Conservation (phyloP, 805 yeast species). For the Ogataea thermomethanolica region DNA sequence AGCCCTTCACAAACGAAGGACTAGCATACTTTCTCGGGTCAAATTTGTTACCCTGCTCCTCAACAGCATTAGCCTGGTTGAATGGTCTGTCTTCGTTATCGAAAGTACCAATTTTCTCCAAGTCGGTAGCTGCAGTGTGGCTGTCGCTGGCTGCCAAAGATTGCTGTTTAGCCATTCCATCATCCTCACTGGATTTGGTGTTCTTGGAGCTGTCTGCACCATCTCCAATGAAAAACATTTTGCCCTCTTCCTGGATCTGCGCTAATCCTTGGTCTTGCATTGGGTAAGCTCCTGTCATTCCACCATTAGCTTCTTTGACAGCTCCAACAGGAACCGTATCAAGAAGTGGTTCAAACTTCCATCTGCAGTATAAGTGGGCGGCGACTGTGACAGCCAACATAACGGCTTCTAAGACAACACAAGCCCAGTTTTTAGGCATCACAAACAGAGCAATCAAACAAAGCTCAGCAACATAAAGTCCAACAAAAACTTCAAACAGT, state of each 20-base stretch:
- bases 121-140: conserved; percentile 18
- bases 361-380: conserved; percentile 56
- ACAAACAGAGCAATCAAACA: conserved; percentile 70
- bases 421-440: conserved; percentile 76
- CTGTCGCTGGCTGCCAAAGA: conserved; percentile 15
- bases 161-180: conserved; percentile 14
- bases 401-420: conserved; percentile 66
- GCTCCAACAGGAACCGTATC: conserved; percentile 72
- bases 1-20: conserved; percentile 10
- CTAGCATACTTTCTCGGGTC: conserved; percentile 9
- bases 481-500: conserved; percentile 68
- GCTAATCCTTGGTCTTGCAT: conserved; percentile 58
- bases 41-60: conserved; percentile 5
- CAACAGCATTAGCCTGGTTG: conserved; percentile 7
- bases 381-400: conserved; percentile 53
- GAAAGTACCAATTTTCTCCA: conserved; percentile 15
- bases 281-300: conserved; percentile 44
- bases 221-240: conserved; percentile 18
- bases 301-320: conserved; percentile 44
- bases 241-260: conserved; percentile 45
- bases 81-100: conserved; percentile 29
- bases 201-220: conserved; percentile 21
- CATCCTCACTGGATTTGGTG: conserved; percentile 26
- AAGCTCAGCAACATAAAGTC: conserved; percentile 66
- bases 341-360: conserved; percentile 57